Conservation (phyloP, 306 rosid genomes). For the Fragaria iinumae region DNA sequence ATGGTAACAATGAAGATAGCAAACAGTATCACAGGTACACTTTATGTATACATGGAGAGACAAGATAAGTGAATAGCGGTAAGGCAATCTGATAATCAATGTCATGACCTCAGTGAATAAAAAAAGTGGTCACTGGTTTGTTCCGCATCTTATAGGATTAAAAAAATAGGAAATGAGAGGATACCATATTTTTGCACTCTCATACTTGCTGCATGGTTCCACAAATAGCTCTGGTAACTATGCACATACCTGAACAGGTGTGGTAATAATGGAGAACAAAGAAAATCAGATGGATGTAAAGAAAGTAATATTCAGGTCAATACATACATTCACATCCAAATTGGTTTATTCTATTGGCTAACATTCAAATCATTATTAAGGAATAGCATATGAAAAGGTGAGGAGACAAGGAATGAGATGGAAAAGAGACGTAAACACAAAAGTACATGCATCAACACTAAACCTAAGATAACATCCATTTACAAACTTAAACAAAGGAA, state of each 20-base stretch:
- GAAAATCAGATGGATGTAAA: not conserved
- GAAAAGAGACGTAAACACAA: not conserved
- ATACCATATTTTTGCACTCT: slow-evolving; percentile 90
- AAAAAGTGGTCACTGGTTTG: not conserved
- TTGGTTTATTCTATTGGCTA: not conserved
- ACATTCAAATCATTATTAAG: not conserved
- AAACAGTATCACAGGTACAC: slow-evolving; percentile 11
- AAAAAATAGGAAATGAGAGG: slow-evolving; percentile 26
- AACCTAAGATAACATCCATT: not conserved
- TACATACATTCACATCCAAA: not conserved
- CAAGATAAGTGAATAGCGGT: not conserved
- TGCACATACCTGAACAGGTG: slow-evolving; percentile 72
- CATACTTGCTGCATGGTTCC: slow-evolving; percentile 91
- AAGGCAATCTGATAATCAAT: not conserved
- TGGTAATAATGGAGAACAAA: not conserved
- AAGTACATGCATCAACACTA: not conserved
- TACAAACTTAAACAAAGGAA: slow-evolving; percentile 2
- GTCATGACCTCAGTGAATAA: not conserved
- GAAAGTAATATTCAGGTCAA: not conserved
- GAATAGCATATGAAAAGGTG: not conserved
- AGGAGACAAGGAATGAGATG: not conserved
- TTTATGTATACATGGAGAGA: slow-evolving; percentile 2
- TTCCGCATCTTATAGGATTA: not conserved
- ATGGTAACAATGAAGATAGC: slow-evolving; percentile 12
- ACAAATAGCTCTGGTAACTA: slow-evolving; percentile 95